Base-by-base conservation (phyloP, 225 moss, liverwort and hornwort species). In the Asterella californica region DNA sequence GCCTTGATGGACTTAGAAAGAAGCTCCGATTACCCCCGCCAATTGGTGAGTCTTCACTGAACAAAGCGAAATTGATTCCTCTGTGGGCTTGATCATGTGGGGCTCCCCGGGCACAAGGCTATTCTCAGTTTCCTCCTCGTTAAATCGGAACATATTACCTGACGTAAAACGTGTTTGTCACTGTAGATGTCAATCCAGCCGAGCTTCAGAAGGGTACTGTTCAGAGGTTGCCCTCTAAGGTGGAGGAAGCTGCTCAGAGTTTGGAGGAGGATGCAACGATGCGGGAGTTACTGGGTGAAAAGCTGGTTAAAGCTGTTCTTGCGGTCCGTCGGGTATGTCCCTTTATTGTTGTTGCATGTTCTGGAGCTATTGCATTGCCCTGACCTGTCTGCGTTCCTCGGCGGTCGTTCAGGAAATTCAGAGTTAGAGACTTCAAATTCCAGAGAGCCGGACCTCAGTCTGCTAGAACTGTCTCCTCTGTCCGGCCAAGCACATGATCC, bases 1-100 rank as follows among this genome's bases (percentile, higher is more conserved):
- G 96, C 71, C 85, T 96, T 30, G 94, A 96, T 79, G 96, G 96
- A 72, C 83, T 96, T 83, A 87, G 89, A 60, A 94, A 91, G 83
- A 86, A 90, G 78, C 87, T 91, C 6, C 81, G 87, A 33, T 82
- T 72, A 50, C 91, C 91, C 12, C 48, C 79, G 0, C 93, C 95
- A 15, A 12, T 89, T 76, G 91, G 93, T 95, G 82, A 66, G 81
- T 76, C 15, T 49, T 11, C 17, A 11, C 34, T 15, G 67, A 32
- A 30, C 64, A 22, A 60, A 21, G n/a, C n/a, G 11, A 63, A 9
- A 21, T 8, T 63, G 19, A 27, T 63, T 63, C 63, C 14, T 34
- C 33, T 67, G 29, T 48, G 15, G 65, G 46, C 71, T 71, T 14
- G 71, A 25, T 71, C 71, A 47, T 71, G 37, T 27, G 9, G 2